Evolutionary conservation across 768 basidiomycete genomes (phyloP).

Genomic region (Hysterangium stoloniferum): DNA sequence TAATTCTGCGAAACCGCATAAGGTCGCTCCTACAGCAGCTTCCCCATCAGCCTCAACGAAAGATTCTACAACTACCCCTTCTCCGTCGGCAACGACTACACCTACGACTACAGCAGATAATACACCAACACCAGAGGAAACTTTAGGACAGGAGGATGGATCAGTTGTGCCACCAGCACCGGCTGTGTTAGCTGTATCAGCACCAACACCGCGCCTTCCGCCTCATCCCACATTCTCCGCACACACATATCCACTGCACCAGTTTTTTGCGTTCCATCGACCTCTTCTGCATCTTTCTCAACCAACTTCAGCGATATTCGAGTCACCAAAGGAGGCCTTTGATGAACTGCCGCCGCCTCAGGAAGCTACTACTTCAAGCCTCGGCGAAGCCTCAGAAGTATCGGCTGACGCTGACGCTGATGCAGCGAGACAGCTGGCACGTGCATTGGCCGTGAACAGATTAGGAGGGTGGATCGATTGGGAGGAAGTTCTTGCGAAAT

Average conservation of each 20-base stretch:
- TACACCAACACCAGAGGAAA: background rate
- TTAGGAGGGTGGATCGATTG: constrained; percentile 57
- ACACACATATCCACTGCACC: constrained; percentile 71
- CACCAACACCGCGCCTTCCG: constrained; percentile 14
- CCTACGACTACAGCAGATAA: background rate
- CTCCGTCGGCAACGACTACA: constrained; percentile 1
- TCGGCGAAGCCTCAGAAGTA: constrained; percentile 34
- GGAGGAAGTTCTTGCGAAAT: constrained; percentile 55
- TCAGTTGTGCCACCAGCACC: background rate
- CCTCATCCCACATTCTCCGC: constrained; percentile 51
- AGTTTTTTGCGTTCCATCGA: constrained; percentile 78
- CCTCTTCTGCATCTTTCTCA: constrained; percentile 65
- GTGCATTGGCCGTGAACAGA: constrained; percentile 60
- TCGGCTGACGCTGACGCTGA: constrained; percentile 71
- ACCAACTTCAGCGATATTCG: constrained; percentile 50
- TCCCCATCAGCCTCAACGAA: constrained; percentile 14
- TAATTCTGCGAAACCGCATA: constrained; percentile 62
- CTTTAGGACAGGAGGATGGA: background rate
- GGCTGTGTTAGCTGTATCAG: background rate
- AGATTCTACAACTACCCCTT: background rate
- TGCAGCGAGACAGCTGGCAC: constrained; percentile 69
- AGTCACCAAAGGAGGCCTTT: constrained; percentile 21
- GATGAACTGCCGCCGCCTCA: background rate
- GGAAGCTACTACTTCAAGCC: constrained; percentile 5
- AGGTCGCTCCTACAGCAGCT: constrained; percentile 28